Conservation (phyloP, 2,329 filamentous ascomycete species). For the Penicillium sp. region DNA sequence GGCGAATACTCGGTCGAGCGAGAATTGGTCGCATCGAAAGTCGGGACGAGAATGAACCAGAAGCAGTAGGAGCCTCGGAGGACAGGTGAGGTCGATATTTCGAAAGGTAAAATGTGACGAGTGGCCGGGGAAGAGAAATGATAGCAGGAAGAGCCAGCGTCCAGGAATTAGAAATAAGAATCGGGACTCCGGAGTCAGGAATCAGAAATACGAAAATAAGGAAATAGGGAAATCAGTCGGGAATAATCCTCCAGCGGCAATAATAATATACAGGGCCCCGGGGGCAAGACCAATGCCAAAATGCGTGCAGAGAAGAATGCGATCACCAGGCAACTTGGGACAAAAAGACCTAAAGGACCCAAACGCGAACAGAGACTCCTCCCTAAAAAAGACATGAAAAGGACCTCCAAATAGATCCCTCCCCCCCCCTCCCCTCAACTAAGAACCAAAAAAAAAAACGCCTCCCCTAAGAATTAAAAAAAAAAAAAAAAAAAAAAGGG, state of each 20-base stretch:
- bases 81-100: neutral
- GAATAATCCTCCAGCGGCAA: neutral
- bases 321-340: constrained; percentile 28
- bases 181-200: neutral
- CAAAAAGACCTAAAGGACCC: neutral
- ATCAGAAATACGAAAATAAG: constrained; percentile 1
- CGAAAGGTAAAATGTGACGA: constrained; percentile 3
- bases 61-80: neutral
- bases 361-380: neutral
- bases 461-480: neutral
- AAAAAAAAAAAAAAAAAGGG: neutral
- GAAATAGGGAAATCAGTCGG: neutral
- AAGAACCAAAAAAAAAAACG: neutral
- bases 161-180: neutral
- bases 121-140: neutral
- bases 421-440: neutral
- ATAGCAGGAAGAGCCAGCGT: neutral
- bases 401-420: neutral
- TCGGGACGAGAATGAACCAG: neutral
- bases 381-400: constrained; percentile 1
- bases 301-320: constrained; percentile 20
- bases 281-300: neutral
- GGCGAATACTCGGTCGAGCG: neutral
- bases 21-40: neutral
- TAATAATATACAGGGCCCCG: neutral